Base-by-base conservation (phyloP, 2,329 filamentous ascomycete genomes). In the Clarireedia paspali region DNA sequence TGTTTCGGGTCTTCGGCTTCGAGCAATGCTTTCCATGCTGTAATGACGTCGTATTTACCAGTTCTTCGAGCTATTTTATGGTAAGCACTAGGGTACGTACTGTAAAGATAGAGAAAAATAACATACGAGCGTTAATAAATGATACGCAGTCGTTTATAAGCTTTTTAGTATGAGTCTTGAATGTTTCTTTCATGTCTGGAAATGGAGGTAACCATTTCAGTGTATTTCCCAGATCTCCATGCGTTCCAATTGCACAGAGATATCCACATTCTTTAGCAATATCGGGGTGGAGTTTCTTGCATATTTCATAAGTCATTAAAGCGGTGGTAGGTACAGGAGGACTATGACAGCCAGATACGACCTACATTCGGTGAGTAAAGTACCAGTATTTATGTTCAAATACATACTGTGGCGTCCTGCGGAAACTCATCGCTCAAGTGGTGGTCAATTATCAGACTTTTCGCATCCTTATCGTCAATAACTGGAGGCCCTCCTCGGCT, bases 141-240 rank as follows among this genome's bases (percentile, higher is more conserved):
- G 81, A 78, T 0, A 87, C 82, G 3, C 82, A 82, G 14, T 82
- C 78, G 58, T 84, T 85, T 53, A 87, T 68, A 0, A 77, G 70
- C 60, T 82, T 85, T 62, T 83, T 87, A 0, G 81, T 80, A 62
- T 84, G 74, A 14, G 67, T 71, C 62, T 85, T 85, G 62, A 87
- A 81, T 0, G 78, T 78, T 1, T 73, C 67, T 17, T 72, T 74
- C 82, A 87, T 85, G 58, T 86, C 80, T 1, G 84, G 84, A 59
- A 88, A 87, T 0, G 84, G 84, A 0, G 77, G 75, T 23, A 80
- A 71, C 84, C 84, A 87, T 65, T 85, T 87, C 15, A 87, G 60
- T 0, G 77, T 77, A 40, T 79, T 85, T 14, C 84, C 84, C 0
- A 88, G 72, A 60, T 88, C 84, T 2, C 83, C 84, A 59, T 86